phyloP scores from a whole-genome alignment of 495 filamentous ascomycete species.

The Saxispiralis lemnorum region DNA sequence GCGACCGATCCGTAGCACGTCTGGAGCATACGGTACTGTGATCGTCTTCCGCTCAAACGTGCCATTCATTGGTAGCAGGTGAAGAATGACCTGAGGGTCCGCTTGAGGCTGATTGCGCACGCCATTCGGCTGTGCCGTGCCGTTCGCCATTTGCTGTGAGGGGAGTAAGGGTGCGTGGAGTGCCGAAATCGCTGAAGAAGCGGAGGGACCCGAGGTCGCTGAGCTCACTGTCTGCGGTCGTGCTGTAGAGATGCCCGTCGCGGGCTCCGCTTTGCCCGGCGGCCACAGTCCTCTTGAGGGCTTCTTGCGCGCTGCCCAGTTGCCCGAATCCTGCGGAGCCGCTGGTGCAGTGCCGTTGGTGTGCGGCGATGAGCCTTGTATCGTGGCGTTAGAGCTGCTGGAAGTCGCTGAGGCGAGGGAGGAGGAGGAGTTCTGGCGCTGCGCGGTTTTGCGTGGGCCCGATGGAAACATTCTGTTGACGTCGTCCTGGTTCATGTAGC shows the following conservation, averaged over 20 bases:
- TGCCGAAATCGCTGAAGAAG: constrained; percentile 48
- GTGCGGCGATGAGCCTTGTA: constrained; percentile 27
- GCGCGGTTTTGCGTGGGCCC: constrained; percentile 52
- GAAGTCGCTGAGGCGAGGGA: constrained; percentile 32
- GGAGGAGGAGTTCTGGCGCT: constrained; percentile 75
- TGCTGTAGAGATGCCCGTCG: constrained; percentile 42
- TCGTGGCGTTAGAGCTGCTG: constrained; percentile 21
- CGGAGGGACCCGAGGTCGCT: constrained; percentile 44
- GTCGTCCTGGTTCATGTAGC: constrained; percentile 73
- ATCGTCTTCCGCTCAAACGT: constrained; percentile 97
- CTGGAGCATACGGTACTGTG: constrained; percentile 70
- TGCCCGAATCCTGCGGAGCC: constrained; percentile 25
- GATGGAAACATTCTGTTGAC: constrained; percentile 69
- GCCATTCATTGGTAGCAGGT: constrained; percentile 70
- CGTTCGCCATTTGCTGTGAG: constrained; percentile 47
- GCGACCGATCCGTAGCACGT: constrained; percentile 77
- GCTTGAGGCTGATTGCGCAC: constrained; percentile 36
- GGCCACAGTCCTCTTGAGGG: constrained; percentile 54
- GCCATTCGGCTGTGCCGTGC: constrained; percentile 44
- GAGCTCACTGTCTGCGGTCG: constrained; percentile 46
- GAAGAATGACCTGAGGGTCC: constrained; percentile 56
- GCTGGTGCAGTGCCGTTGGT: constrained; percentile 29
- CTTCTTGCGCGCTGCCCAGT: constrained; percentile 46
- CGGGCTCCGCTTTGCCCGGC: constrained; percentile 48
- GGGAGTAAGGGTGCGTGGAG: constrained; percentile 65